Percentiles rank a stretch among this genome's conserved stretches.
Conservation (phyloP, 371 early-diverging fungal genomes). For the Rhizopus delemar region DNA sequence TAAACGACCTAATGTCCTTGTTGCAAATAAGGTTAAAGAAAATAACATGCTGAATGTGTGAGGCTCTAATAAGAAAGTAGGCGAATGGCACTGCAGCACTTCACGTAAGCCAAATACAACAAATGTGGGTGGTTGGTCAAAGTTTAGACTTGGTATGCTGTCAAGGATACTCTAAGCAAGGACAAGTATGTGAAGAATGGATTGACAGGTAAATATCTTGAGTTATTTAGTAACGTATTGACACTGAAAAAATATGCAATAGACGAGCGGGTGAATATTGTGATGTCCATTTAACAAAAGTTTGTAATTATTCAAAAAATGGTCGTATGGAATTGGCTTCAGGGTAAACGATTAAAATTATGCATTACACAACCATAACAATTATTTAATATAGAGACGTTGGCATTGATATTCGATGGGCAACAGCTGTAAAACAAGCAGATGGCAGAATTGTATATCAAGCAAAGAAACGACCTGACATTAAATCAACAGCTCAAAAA, state of each 20-base stretch:
- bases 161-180: slow-evolving; percentile 18
- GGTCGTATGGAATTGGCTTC: slow-evolving; percentile 49
- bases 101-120: slow-evolving; percentile 29
- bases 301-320: slow-evolving; percentile 38
- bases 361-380: neutral
- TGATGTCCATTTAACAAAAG: slow-evolving; percentile 34
- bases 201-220: slow-evolving; percentile 30
- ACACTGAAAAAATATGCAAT: neutral
- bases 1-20: slow-evolving; percentile 32
- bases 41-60: no score
- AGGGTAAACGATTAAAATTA: slow-evolving; percentile 28
- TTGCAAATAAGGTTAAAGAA: neutral
- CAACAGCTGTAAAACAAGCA: slow-evolving; percentile 11
- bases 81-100: slow-evolving; percentile 23
- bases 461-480: slow-evolving; percentile 13
- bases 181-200: slow-evolving; percentile 35
- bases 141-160: slow-evolving; percentile 42
- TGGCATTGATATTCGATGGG: slow-evolving; percentile 44
- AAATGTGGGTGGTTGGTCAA: slow-evolving; percentile 38
- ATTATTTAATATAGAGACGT: slow-evolving; percentile 23
- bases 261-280: slow-evolving; percentile 47
- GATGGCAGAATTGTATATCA: slow-evolving; percentile 17
- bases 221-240: no score
- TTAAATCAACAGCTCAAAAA: slow-evolving; percentile 1
- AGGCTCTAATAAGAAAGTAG: neutral